Conservation (phyloP, 805 yeast genomes). For the Kodamaea hsintzibuensis region DNA sequence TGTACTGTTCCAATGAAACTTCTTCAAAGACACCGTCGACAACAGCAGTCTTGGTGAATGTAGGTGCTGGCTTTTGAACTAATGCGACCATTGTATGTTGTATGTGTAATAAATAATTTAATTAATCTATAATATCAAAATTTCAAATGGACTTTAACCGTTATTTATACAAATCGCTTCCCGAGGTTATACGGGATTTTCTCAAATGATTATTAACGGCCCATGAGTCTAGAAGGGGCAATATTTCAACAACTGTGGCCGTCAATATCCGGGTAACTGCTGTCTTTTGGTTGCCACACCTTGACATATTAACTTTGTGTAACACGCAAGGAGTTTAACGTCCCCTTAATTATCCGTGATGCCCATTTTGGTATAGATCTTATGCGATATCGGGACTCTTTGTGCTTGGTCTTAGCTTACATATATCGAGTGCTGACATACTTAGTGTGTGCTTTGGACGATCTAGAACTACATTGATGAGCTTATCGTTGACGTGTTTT, state of each 20-base stretch:
- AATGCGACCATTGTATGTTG: slow-evolving; percentile 69
- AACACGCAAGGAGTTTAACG: neutral
- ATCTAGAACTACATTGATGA: too few species aligned
- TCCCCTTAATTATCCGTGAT: too few species aligned
- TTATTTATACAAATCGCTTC: slow-evolving; percentile 3
- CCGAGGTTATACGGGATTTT: slow-evolving; percentile 1
- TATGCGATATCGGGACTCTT: neutral
- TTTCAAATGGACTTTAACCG: neutral
- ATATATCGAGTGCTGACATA: too few species aligned
- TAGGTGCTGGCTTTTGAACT: slow-evolving; percentile 95
- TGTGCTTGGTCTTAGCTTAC: too few species aligned
- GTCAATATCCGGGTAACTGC: slow-evolving; percentile 3
- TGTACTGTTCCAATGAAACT: slow-evolving; percentile 88
- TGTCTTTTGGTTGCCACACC: slow-evolving; percentile 19
- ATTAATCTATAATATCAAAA: neutral
- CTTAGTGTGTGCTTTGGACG: too few species aligned
- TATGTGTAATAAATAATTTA: slow-evolving; percentile 8
- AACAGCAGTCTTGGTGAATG: slow-evolving; percentile 96
- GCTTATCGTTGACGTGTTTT: too few species aligned
- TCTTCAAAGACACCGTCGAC: slow-evolving; percentile 96
- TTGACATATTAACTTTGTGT: slow-evolving; percentile 22
- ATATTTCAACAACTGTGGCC: neutral
- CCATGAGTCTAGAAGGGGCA: neutral
- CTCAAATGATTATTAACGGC: neutral
- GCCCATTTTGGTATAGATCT: neutral